Evolutionary conservation across 257 asterid species (phyloP), one percentile per base, ranked within the genome.

Genomic region (Capsicum pubescens): DNA sequence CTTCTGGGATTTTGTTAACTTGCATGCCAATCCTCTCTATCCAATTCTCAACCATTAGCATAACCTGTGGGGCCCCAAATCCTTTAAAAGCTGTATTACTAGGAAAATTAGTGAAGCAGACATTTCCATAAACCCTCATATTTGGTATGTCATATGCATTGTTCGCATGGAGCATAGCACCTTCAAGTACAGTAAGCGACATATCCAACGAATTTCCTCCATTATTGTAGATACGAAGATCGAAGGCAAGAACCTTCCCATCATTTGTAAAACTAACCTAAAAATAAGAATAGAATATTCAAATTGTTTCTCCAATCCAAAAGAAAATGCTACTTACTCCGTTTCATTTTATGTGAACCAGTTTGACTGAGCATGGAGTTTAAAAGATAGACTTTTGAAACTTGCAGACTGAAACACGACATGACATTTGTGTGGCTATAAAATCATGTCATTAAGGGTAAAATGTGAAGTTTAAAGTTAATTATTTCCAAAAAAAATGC

Each of bases 41-140:
- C 99, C 99, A 96, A 88, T 94, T 93, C 89, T 96, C 99, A 86
- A 98, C 85, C 90, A 96, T 90, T 57, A 94, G 86, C 99, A 96
- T 96, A 81, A 98, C 97, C 90, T 94, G 99, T 17, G 99, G 99
- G 54, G 98, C 99, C 70, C 99, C 99, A 85, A 94, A 96, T 71
- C 99, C 99, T 84, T 98, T 92, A 81, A 96, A 96, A 85, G 99
- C 99, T 60, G 99, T 96, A 83, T 96, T 96, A 89, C 99, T 96
- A 21, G 98, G 93, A 50, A 92, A 78, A 90, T 96, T 96, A 64
- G 99, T 96, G 89, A 91, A 94, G 91, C 98, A 94, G 16, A 92
- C 98, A 89, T 85, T 92, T 84, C 99, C 99, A 36, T 80, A 90
- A 83, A 96, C 78, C 83, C 93, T 91, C 70, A 96, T 86, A 90